Evolutionary conservation across 768 basidiomycete genomes (phyloP).

Genomic region (Suillus tomentosus): DNA sequence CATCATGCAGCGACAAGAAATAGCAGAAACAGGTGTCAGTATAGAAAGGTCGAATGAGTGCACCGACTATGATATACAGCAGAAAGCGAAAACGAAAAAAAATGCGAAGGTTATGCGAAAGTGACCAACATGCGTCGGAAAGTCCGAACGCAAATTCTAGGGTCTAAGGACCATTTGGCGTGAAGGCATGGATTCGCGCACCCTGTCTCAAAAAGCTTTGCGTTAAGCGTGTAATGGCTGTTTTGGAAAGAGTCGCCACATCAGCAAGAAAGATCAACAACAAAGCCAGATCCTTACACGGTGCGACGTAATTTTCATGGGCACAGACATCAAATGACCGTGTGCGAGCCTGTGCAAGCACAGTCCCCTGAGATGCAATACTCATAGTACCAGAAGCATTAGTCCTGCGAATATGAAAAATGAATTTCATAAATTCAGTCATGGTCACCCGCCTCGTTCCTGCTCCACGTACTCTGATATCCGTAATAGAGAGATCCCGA

Average conservation of each 20-base stretch:
- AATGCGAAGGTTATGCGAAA: slow-evolving; percentile 2
- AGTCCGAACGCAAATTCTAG: slow-evolving; percentile 25
- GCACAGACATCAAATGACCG: slow-evolving; percentile 78
- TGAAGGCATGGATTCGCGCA: slow-evolving; percentile 57
- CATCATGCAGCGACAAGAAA: slow-evolving; percentile 16
- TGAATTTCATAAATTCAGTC: slow-evolving; percentile 19
- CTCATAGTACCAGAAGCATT: slow-evolving; percentile 53
- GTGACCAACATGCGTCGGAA: slow-evolving; percentile 12
- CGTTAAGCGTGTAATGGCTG: slow-evolving; percentile 54
- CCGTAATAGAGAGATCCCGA: slow-evolving; percentile 72
- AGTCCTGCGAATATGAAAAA: slow-evolving; percentile 35
- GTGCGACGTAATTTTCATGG: slow-evolving; percentile 73
- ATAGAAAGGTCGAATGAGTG: slow-evolving; percentile 32
- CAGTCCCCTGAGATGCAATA: slow-evolving; percentile 58
- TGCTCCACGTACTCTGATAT: slow-evolving; percentile 65
- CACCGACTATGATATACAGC: slow-evolving; percentile 22
- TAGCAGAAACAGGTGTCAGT: slow-evolving; percentile 21
- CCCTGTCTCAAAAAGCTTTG: slow-evolving; percentile 60
- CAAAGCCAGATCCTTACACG: slow-evolving; percentile 54
- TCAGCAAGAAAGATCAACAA: slow-evolving; percentile 22
- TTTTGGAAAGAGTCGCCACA: slow-evolving; percentile 13
- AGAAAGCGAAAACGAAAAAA: slow-evolving; percentile 14
- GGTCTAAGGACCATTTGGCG: slow-evolving; percentile 38
- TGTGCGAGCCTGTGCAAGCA: slow-evolving; percentile 74
- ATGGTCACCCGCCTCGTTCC: slow-evolving; percentile 16